These are phyloP conservation scores for Apiosordaria backusii DNA, from an alignment of 495 filamentous ascomycete species.

Conservation along the genomic window DNA sequence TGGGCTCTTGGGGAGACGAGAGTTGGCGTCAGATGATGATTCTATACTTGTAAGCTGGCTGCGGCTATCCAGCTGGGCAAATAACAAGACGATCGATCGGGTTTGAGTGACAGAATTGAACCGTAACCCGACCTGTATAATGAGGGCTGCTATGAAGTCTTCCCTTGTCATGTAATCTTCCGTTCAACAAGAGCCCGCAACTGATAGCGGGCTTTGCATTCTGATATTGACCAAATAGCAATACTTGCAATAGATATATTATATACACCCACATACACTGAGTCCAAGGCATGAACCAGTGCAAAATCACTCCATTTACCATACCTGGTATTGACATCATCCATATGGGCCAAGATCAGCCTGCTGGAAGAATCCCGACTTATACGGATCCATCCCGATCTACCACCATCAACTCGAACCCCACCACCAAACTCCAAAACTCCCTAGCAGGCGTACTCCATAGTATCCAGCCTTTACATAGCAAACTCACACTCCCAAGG, in stretches of 20 bases:
- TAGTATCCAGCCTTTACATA: constrained; percentile 6
- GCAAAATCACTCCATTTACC: too few species aligned
- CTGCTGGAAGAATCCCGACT: not conserved
- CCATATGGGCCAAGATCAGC: not conserved
- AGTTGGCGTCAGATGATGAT: not conserved
- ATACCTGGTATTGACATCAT: too few species aligned
- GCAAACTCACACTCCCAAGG: constrained; percentile 24
- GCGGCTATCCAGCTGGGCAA: not conserved
- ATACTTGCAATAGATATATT: not conserved
- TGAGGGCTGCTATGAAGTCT: not conserved
- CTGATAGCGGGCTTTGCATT: too few species aligned
- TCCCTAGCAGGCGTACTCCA: not conserved
- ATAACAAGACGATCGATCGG: not conserved
- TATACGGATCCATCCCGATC: not conserved
- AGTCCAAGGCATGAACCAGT: too few species aligned
- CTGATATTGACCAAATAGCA: too few species aligned
- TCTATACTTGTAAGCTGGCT: not conserved
- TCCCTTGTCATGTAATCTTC: too few species aligned
- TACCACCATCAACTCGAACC: not conserved
- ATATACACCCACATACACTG: not conserved
- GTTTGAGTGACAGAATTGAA: not conserved
- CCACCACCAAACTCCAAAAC: not conserved
- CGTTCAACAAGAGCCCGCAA: too few species aligned
- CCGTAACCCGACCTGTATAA: not conserved
- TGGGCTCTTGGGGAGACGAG: not conserved